Base-by-base conservation (phyloP, 2,329 filamentous ascomycete species). In the Aureobasidium vineae region DNA sequence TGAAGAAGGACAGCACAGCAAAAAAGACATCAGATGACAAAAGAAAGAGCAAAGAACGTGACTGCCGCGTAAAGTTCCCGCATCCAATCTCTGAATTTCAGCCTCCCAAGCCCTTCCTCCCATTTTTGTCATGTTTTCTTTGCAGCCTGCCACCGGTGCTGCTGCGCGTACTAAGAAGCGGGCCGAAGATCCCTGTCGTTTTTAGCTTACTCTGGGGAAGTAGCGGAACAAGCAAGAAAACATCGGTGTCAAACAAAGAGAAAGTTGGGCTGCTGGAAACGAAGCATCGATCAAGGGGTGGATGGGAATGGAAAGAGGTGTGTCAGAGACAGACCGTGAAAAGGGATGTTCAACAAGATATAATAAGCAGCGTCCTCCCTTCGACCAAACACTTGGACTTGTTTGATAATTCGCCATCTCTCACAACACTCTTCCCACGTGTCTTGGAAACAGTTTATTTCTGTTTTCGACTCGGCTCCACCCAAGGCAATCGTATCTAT, bases 131-230 rank as follows among this genome's bases (percentile, higher is more conserved):
- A 33, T 38, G 26, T 33, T 23, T 54, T 15, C 28, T 49, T 38
- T 50, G 43, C 57, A 41, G 57, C 57, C 28, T 64, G n/a, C n/a
- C n/a, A n/a, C n/a, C n/a, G n/a, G n/a, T n/a, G n/a, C n/a, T n/a
- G 49, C 60, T 52, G 28, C 57, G 43, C 26, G 43, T 63, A 45
- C 59, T 61, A 61, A 61, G 45, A 61, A 63, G 59, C 59, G 59
- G 59, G 43, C 59, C 59, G 59, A 31, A 40, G 40, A 63, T 63
- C 33, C 59, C 59, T 63, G 61, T 45, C 61, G 49, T 53, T 54
- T 64, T 43, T 54, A 54, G 61, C 61, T 64, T 26, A 28, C 61
- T 64, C 61, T 64, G 61, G 61, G 61, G 61, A 64, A 64, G 60
- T 23, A 31, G 49, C 61, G 61, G 61, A 64, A 64, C 61, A 63